Conservation (phyloP, 2,329 filamentous ascomycete species). For the Colletotrichum ledebouriae region DNA sequence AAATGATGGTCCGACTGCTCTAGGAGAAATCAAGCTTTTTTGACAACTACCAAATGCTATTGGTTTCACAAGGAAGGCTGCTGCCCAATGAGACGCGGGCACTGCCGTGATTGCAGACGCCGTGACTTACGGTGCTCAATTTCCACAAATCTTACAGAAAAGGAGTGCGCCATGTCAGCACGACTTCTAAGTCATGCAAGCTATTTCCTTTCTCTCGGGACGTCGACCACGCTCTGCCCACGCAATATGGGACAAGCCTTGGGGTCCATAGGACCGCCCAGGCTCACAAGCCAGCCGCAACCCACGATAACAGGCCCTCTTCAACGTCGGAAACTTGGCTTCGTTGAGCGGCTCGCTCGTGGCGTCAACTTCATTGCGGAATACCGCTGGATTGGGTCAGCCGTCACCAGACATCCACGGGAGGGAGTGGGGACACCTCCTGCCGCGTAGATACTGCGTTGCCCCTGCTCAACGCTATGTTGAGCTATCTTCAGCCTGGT, state of each 20-base stretch:
- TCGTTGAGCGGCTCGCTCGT: conserved; percentile 29
- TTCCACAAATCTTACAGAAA: too few species aligned
- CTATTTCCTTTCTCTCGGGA: background rate
- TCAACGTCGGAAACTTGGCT: conserved; percentile 12
- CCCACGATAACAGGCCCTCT: background rate
- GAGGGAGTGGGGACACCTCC: too few species aligned
- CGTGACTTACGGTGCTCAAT: too few species aligned
- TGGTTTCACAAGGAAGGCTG: background rate
- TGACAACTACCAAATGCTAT: conserved; percentile 16
- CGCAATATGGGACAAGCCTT: background rate
- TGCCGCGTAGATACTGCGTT: background rate
- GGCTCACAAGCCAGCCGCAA: conserved; percentile 4
- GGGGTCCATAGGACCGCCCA: background rate
- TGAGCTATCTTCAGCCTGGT: conserved; percentile 1
- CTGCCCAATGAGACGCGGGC: too few species aligned
- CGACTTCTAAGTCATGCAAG: conserved; percentile 3
- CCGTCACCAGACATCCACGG: background rate
- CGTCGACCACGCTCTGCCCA: background rate
- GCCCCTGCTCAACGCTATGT: background rate
- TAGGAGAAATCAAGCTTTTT: conserved; percentile 34
- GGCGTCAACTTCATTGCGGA: conserved; percentile 28
- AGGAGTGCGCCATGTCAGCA: background rate
- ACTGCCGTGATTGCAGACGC: too few species aligned
- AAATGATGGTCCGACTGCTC: background rate
- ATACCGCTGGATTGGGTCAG: conserved; percentile 22